Evolutionary conservation across 768 basidiomycete genomes (phyloP), one percentile per base, ranked within the genome.

Genomic region (Rhodotorula paludigena): DNA sequence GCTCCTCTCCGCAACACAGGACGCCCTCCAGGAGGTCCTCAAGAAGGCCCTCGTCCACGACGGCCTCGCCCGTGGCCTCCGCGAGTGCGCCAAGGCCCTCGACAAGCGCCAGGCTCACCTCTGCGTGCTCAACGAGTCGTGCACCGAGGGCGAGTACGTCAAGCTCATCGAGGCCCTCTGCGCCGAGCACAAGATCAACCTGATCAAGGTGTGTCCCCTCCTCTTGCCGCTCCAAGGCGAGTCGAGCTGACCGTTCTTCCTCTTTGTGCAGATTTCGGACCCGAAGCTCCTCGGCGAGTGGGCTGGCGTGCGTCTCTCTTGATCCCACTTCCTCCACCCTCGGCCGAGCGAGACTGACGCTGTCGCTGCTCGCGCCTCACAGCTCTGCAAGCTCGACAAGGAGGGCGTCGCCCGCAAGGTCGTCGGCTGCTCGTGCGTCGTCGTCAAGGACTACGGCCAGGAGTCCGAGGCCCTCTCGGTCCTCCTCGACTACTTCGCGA

Each of bases 151-250:
- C 74, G 94, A 97, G 82, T 98, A 99, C 85, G 90, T 96, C 86
- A 98, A 97, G 84, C 90, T 99, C 83, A 96, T 99, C 75, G 93
- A 97, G 82, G 94, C 94, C 57, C 91, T 99, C 78, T 98, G 94
- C 79, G 89, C 91, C 71, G 92, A 96, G 83, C 93, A 98, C 87
- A 94, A 93, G 82, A 97, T 98, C 83, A 92, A 92, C 84, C 83
- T 99, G 73, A 97, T 99, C 90, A 98, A 97, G 53, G 35, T 83
- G 90, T 5, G 48, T 30, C 36, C 25, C 9, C 2, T 9, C 28
- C 36, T 23, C 36, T 36, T 21, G 45, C 45, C 16, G 14, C 45
- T n/a, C 45, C 8, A n/a, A 25, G 45, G 15, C 6, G 53, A 16
- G 20, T 35, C 93, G 74, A 38, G 35, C 53, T 54, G 53, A 54